Base-by-base conservation (phyloP, 768 basidiomycete genomes). In the Phylloporus arenicola region DNA sequence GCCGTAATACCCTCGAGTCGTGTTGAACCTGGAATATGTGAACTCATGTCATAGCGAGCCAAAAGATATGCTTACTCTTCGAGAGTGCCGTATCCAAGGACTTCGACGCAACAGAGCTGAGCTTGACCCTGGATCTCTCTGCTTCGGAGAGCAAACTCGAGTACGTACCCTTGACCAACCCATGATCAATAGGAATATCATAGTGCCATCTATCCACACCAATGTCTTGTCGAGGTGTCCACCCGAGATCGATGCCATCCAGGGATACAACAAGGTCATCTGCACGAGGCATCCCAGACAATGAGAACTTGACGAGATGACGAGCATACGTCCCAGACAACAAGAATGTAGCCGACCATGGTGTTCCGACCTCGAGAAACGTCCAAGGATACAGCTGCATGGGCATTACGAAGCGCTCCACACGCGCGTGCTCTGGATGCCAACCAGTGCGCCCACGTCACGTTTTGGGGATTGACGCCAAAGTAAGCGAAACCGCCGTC, bases 191-290 rank as follows among this genome's bases (percentile, higher is more conserved):
- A 50, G 72, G 57, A 24, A 87, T 68, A 49, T 87, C 81, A 59
- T 91, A 89, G 61, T 84, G 84, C 84, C 85, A 89, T 22, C 88
- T 73, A 60, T 89, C 88, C 14, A 81, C 53, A 13, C 83, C 84
- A 38, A 89, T 78, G 42, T 70, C 75, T 11, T 61, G 56, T 43
- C 73, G 72, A 11, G 65, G 65, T 16, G 51, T 61, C 88, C 88
- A 90, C 3, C 56, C 66, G 2, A 91, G 70, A 54, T 82, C 75
- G 4, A 62, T 53, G 2, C 78, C 85, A 58, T 90, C 87, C 17
- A 90, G 63, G 48, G 73, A 72, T 4, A 89, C 77, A 3, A 55
- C 70, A 16, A 90, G 65, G 56, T 86, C 82, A 13, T 64, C 62
- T 14, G 63, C 65, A 3, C 68, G 64, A 0, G 86, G 84, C 25